These are phyloP conservation scores for Neoscytalidium dimidiatum DNA, from an alignment of 2,329 filamentous ascomycete species.

Conservation along the genomic window DNA sequence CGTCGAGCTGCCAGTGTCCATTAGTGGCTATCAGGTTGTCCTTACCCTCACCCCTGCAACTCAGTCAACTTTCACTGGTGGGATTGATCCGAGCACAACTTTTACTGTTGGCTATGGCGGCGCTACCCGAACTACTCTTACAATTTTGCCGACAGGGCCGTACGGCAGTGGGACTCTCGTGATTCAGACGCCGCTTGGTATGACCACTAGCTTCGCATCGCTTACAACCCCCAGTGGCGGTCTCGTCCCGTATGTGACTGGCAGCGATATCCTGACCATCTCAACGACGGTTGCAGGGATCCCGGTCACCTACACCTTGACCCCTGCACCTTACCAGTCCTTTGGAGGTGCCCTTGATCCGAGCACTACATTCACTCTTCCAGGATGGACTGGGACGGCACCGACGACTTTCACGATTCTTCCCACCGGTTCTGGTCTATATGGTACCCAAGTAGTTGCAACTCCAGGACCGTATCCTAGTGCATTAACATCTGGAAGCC, in stretches of 20 bases:
- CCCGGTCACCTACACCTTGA: neutral
- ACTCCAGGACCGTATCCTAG: neutral
- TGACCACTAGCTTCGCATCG: neutral
- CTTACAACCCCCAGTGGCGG: neutral
- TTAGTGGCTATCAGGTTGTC: neutral
- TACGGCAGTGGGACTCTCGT: neutral
- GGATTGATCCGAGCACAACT: neutral
- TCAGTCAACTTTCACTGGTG: neutral
- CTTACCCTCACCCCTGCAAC: neutral
- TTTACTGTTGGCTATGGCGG: neutral
- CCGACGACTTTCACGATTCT: neutral
- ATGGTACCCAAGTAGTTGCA: neutral
- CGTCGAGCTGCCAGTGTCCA: neutral
- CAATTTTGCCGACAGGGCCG: neutral
- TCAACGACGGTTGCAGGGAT: neutral
- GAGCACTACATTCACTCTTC: neutral
- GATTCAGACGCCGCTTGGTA: neutral
- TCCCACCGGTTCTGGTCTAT: neutral
- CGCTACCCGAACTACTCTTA: neutral
- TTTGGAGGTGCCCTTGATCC: neutral
- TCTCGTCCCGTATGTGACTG: neutral
- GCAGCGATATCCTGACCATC: neutral
- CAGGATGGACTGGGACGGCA: neutral
- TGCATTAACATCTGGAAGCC: neutral
- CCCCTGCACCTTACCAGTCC: neutral